Conservation (phyloP, 805 yeast genomes). For the Candida argentea region DNA sequence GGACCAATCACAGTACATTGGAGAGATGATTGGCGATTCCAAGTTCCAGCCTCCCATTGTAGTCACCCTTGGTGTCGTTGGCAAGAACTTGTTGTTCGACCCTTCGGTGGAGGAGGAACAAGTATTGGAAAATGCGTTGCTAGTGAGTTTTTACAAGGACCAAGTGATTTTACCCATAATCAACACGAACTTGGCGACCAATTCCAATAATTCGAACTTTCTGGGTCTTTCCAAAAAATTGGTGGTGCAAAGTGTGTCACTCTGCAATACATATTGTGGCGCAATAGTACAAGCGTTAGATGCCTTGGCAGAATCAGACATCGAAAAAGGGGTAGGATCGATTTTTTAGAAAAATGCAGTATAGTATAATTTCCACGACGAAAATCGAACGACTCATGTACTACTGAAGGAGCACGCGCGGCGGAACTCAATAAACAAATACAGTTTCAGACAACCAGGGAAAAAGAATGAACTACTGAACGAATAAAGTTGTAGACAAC, state of each 20-base stretch:
- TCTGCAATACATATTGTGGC: conserved; percentile 53
- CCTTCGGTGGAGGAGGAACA: conserved; percentile 86
- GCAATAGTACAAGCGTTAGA: conserved; percentile 53
- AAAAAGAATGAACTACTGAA: too few relatives aligned
- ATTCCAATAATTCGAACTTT: conserved; percentile 32
- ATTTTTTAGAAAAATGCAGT: conserved; percentile 10
- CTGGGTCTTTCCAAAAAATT: conserved; percentile 45
- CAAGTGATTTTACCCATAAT: conserved; percentile 63
- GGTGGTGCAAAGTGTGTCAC: conserved; percentile 42
- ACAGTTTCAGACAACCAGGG: too few relatives aligned
- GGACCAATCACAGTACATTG: conserved; percentile 45
- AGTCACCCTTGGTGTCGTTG: conserved; percentile 69
- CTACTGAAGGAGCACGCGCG: too few relatives aligned
- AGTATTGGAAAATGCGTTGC: conserved; percentile 75
- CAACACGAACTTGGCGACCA: conserved; percentile 51
- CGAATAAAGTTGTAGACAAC: background rate
- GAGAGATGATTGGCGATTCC: conserved; percentile 18
- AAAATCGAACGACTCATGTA: too few relatives aligned
- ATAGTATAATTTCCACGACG: background rate
- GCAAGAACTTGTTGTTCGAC: conserved; percentile 60
- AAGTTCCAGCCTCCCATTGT: conserved; percentile 63
- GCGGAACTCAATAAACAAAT: too few relatives aligned
- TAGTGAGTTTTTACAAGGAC: conserved; percentile 63
- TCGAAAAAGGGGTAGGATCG: conserved; percentile 16
- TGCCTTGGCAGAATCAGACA: conserved; percentile 30